Percentiles rank a stretch among this genome's conserved stretches.
These are phyloP conservation scores for Hypoxylon sp. DNA, from an alignment of 2,329 filamentous ascomycete species.

Conservation along the genomic window DNA sequence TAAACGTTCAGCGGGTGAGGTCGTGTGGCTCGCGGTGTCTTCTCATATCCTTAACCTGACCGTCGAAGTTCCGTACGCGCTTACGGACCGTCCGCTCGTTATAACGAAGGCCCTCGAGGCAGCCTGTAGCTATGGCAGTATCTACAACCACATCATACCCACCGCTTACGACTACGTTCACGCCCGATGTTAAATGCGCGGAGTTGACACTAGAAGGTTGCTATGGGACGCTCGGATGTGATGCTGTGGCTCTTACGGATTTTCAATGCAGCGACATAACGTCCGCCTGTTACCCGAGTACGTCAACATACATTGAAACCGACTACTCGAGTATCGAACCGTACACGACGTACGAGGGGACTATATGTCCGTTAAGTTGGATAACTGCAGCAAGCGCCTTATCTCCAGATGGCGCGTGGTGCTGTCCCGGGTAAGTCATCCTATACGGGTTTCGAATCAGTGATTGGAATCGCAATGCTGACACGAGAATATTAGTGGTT, in stretches of 20 bases:
- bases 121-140: too few relatives aligned
- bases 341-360: conserved; percentile 6
- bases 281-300: conserved; percentile 2
- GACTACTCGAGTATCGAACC: not conserved
- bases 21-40: too few relatives aligned
- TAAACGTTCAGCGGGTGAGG: too few relatives aligned
- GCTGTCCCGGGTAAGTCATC: conserved; percentile 16
- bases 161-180: too few relatives aligned
- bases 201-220: conserved; percentile 4
- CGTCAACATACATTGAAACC: not conserved
- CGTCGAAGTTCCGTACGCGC: too few relatives aligned
- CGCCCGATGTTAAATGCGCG: too few relatives aligned
- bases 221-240: not conserved
- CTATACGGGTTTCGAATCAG: too few relatives aligned
- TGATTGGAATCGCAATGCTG: not conserved
- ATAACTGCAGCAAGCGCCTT: not conserved
- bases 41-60: too few relatives aligned
- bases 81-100: too few relatives aligned
- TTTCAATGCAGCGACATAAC: not conserved
- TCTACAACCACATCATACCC: too few relatives aligned
- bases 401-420: conserved; percentile 12
- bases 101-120: too few relatives aligned
- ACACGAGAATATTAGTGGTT: conserved; percentile 3
- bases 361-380: conserved; percentile 7
- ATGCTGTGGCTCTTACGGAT: conserved; percentile 1